Evolutionary conservation across 805 yeast genomes (phyloP), one percentile per base, ranked within the genome.

Genomic region (Candida corydali): DNA sequence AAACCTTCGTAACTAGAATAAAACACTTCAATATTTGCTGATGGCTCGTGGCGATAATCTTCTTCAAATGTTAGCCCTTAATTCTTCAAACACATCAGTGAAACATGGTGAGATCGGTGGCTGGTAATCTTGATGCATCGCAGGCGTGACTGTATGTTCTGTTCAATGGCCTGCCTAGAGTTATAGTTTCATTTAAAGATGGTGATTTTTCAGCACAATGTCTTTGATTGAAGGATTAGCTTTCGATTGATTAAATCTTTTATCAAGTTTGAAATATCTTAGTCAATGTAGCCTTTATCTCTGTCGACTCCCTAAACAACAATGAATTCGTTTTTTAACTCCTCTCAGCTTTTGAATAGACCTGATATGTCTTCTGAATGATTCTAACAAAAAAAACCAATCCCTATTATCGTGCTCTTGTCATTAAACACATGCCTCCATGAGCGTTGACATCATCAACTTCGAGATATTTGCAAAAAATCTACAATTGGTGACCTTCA

Each of bases 401-500:
- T 93, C 98, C 57, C 93, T 91, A 62, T 91, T 93, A 68, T 93
- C 98, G 59, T 93, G 93, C 67, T 93, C 98, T 47, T 93, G 75
- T 47, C 93, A 75, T 64, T 88, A 89, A 47, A 93, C 95, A 63
- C 93, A 93, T 10, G 98, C 98, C 42, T 98, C 98, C 98, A 93
- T 86, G 95, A 50, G 93, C 98, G 65, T 93, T 93, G 59, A 93
- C 98, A 95, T 93, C 91, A 47, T 93, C 98, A 51, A 93, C 95
- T 62, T 93, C 98, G 52, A 91, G 98, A 55, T 91, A 78, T 89
- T 93, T 68, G 91, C 98, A 63, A 93, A 93, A 69, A 84, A 93
- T 70, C 98, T 83, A 73, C 96, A 89, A 63, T 86, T 82, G 31
- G 95, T 81, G 27, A 86, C 78, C 55, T 89, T 82, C 95, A 86